Evolutionary conservation across 140 eudicot genomes (phyloP).

Genomic region (Stevia rebaudiana): DNA sequence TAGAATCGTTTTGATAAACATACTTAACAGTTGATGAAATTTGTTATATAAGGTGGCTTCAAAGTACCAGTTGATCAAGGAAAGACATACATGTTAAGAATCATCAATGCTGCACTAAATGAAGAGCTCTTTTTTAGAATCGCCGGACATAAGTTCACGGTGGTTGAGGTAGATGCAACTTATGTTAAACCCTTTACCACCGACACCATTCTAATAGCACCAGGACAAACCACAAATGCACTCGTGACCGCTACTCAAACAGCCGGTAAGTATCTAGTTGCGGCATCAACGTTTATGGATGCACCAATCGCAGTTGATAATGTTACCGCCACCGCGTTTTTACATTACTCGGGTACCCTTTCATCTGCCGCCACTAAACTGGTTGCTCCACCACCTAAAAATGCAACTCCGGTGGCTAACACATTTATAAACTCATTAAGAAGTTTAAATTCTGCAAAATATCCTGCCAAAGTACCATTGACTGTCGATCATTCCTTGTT

Average conservation of each 20-base stretch:
- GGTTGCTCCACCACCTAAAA: conserved; percentile 51
- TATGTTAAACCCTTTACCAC: conserved; percentile 66
- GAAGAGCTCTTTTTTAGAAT: conserved; percentile 68
- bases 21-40: not conserved
- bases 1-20: not conserved
- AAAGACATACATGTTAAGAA: conserved; percentile 57
- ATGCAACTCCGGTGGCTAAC: conserved; percentile 53
- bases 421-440: conserved; percentile 39
- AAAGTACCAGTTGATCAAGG: conserved; percentile 47
- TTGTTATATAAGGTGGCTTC: conserved; percentile 40
- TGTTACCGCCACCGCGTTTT: conserved; percentile 48
- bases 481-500: conserved; percentile 45
- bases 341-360: conserved; percentile 43
- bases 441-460: conserved; percentile 44
- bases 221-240: conserved; percentile 77
- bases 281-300: conserved; percentile 57
- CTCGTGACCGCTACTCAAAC: conserved; percentile 36
- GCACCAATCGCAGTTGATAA: conserved; percentile 57
- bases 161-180: conserved; percentile 73
- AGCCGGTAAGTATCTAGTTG: conserved; percentile 50
- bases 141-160: conserved; percentile 59
- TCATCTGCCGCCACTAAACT: conserved; percentile 35
- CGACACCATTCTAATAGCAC: conserved; percentile 53
- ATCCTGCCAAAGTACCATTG: conserved; percentile 50
- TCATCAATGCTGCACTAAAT: conserved; percentile 71